Evolutionary conservation across 1,284 basidiomycete genomes (phyloP), one percentile per base, ranked within the genome.

Genomic region (Cerrena zonata): DNA sequence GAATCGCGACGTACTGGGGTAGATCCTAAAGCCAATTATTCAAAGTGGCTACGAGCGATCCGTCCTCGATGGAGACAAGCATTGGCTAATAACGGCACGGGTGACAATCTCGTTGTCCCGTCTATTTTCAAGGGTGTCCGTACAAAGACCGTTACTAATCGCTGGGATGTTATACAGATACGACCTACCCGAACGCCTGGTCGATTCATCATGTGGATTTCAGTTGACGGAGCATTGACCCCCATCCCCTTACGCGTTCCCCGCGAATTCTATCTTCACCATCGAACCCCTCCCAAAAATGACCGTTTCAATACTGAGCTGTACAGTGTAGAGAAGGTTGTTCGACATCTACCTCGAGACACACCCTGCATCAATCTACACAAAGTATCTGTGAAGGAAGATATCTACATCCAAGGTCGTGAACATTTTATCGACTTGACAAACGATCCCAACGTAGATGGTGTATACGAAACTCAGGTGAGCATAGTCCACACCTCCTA

Each of bases 101-200:
- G 67, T 48, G 77, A 66, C 30, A 59, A 58, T 45, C 61, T 73
- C 4, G 67, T 72, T 38, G 73, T 90, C 27, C 86, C 90, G 5
- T 77, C 86, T 1, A 89, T 98, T 79, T 89, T 99, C 69, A 81
- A 80, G 45, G 80, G 86, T 27, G 77, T 80, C 23, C 80, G 80
- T 25, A 71, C 82, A 52, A 81, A 87, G 57, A 76, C 82, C 5
- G 13, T 42, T 19, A 82, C 79, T 25, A 77, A 84, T 21, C 80
- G 85, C 42, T 98, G 96, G 95, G 95, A 99, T 60, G 76, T 99
- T 47, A 75, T 99, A 1, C 95, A 98, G 61, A 86, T 99, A 55
- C 84, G 90, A 19, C 79, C 84, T 0, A 89, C 83, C 47, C 77
- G 78, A 48, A 81, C 80, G 23, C 80, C 88, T 1, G 95, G 96